Evolutionary conservation across 257 asterid species (phyloP).

Genomic region (Solanum etuberosum): DNA sequence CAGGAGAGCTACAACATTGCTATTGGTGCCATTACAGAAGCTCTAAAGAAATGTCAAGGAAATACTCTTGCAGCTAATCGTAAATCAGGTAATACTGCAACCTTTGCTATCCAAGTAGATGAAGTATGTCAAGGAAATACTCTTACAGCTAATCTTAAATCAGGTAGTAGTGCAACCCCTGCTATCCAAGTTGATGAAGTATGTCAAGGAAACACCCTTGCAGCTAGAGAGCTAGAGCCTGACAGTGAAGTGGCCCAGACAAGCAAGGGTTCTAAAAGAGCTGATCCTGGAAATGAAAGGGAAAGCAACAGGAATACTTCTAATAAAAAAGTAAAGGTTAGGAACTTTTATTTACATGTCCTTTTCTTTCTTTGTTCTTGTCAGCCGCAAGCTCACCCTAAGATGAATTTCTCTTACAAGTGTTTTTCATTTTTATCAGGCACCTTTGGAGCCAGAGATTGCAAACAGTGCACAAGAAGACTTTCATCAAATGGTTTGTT

Average conservation of each 20-base stretch:
- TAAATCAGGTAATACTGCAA: slow-evolving; percentile 26
- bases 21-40: slow-evolving; percentile 49
- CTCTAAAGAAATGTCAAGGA: slow-evolving; percentile 38
- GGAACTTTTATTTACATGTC: slow-evolving; percentile 3
- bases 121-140: slow-evolving; percentile 33
- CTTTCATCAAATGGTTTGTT: slow-evolving; percentile 56
- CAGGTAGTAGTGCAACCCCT: slow-evolving; percentile 21
- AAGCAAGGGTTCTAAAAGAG: slow-evolving; percentile 46
- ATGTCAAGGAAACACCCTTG: slow-evolving; percentile 19
- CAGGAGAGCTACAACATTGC: slow-evolving; percentile 70
- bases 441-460: slow-evolving; percentile 42
- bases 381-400: neutral
- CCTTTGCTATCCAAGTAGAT: slow-evolving; percentile 30
- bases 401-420: neutral
- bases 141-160: slow-evolving; percentile 23
- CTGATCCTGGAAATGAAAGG: slow-evolving; percentile 49
- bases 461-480: slow-evolving; percentile 40
- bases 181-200: slow-evolving; percentile 30
- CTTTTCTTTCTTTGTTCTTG: neutral
- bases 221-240: slow-evolving; percentile 29
- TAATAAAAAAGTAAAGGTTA: slow-evolving; percentile 73
- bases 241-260: slow-evolving; percentile 11
- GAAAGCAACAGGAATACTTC: slow-evolving; percentile 23
- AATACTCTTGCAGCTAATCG: slow-evolving; percentile 21
- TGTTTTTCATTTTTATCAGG: slow-evolving; percentile 28